phyloP scores from a whole-genome alignment of 257 asterid species.

The Ballota nigra region DNA sequence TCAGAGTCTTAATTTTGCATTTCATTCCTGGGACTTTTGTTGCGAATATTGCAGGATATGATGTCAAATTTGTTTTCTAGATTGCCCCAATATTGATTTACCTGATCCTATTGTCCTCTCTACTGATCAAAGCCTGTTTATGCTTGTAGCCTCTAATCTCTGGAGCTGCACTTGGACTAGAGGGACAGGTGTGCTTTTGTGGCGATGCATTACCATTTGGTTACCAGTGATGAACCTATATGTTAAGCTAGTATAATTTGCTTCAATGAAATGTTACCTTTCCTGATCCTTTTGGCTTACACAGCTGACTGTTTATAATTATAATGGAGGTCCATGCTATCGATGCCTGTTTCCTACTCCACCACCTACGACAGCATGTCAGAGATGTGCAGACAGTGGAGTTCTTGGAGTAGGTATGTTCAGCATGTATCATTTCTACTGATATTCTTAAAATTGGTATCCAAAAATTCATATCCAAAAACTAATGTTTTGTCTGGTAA shows the following conservation, averaged over 20 bases:
- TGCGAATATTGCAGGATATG: neutral
- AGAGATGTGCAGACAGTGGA: slow-evolving; percentile 93
- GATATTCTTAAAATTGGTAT: neutral
- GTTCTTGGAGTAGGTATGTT: slow-evolving; percentile 94
- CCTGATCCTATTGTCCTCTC: neutral
- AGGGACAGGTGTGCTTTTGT: slow-evolving; percentile 75
- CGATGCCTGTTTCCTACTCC: slow-evolving; percentile 96
- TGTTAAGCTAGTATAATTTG: neutral
- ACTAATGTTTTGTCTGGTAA: neutral
- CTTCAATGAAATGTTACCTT: neutral
- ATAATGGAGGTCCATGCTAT: slow-evolving; percentile 90
- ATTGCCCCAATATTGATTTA: neutral
- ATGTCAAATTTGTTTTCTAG: neutral
- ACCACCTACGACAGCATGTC: slow-evolving; percentile 95
- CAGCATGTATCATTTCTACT: slow-evolving; percentile 1
- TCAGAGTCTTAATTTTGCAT: slow-evolving; percentile 12
- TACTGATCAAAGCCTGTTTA: slow-evolving; percentile 22
- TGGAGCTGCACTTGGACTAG: slow-evolving; percentile 98
- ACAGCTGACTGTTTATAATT: slow-evolving; percentile 92
- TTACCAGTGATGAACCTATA: neutral
- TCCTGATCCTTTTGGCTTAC: slow-evolving; percentile 17
- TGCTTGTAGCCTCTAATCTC: slow-evolving; percentile 80
- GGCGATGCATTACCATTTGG: slow-evolving; percentile 12
- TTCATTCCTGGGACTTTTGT: neutral
- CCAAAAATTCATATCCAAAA: neutral